A percentile compares a stretch with the other conserved stretches of the same genome.
Evolutionary conservation across 495 filamentous ascomycete genomes (phyloP).

Genomic region (Penicillium odoratum): DNA sequence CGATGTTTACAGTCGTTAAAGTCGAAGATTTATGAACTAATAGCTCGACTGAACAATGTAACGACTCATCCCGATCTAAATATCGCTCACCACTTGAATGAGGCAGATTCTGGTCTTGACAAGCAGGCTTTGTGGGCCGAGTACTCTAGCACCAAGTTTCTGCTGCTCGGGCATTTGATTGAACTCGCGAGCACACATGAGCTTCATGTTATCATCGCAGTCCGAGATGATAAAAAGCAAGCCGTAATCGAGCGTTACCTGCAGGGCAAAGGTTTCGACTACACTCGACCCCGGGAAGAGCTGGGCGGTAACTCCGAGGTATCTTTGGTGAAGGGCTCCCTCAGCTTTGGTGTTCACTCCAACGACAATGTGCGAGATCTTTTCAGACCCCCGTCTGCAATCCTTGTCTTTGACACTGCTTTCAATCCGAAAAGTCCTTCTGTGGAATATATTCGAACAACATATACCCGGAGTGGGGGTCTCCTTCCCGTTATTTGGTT

Average conservation of each 20-base stretch:
- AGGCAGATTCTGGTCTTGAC: slow-evolving; percentile 31
- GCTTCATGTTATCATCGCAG: slow-evolving; percentile 50
- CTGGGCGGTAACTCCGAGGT: slow-evolving; percentile 38
- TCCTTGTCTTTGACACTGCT: slow-evolving; percentile 54
- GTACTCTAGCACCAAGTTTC: slow-evolving; percentile 57
- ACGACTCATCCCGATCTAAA: slow-evolving; percentile 57
- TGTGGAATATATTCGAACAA: slow-evolving; percentile 44
- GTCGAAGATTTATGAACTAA: slow-evolving; percentile 37
- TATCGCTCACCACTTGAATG: slow-evolving; percentile 39
- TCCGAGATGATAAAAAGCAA: slow-evolving; percentile 42
- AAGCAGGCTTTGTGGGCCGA: slow-evolving; percentile 56
- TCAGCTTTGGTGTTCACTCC: slow-evolving; percentile 53
- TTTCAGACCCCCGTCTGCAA: slow-evolving; percentile 46
- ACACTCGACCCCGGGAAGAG: slow-evolving; percentile 42
- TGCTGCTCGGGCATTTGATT: slow-evolving; percentile 54
- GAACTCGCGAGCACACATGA: slow-evolving; percentile 38
- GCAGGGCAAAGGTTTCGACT: slow-evolving; percentile 46
- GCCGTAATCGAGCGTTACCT: slow-evolving; percentile 56
- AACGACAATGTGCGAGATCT: slow-evolving; percentile 37
- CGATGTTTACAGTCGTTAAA: slow-evolving; percentile 18
- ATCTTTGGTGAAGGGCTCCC: slow-evolving; percentile 34
- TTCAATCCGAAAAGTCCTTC: slow-evolving; percentile 43
- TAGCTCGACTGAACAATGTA: slow-evolving; percentile 48
- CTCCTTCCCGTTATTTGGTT: slow-evolving; percentile 54
- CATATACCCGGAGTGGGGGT: slow-evolving; percentile 39